Evolutionary conservation across 768 basidiomycete genomes (phyloP), one percentile per base, ranked within the genome.

Genomic region (Clavaria fumosa): DNA sequence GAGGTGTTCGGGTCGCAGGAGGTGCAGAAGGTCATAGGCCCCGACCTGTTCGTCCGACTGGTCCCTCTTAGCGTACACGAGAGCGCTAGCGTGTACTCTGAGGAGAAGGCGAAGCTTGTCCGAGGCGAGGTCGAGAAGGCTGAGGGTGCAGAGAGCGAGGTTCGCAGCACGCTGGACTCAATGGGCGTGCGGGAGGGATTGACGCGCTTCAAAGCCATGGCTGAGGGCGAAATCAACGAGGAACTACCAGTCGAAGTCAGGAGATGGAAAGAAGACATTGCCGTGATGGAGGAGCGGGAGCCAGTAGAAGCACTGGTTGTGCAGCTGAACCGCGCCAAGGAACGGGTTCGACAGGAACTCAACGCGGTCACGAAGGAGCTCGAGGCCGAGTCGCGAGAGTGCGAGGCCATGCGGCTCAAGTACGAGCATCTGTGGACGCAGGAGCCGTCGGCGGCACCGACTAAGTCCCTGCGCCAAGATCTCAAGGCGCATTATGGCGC

Each of bases 81-180:
- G 59, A 84, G 83, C 45, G 93, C 93, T 10, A 84, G 80, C 41
- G 77, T 99, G 10, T 99, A 99, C 56, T 93, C 89, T 1, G 95
- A 99, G 56, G 95, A 99, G 60, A 97, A 97, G 61, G 95, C 93
- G 15, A 97, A 99, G 57, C 55, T 66, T 19, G 88, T 90, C 5
- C 69, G 95, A 27, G 73, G 66, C 4, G 90, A 97, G 54, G 83
- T 81, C 5, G 93, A 96, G 62, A 73, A 75, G 37, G 79, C 76
- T 0, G 91, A 96, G 44, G 62, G 72, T 17, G 78, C 81, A 0
- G 89, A 95, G 50, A 79, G 67, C 4, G 85, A 91, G 54, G 70
- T 72, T 23, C 63, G 73, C 45, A 82, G 82, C 33, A 75, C 76
- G 17, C 54, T 97, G 36, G 90, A 93, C 34, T 74, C 75, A 20